Base-by-base conservation (phyloP, 345 rosid species). In the Geranium brycei region DNA sequence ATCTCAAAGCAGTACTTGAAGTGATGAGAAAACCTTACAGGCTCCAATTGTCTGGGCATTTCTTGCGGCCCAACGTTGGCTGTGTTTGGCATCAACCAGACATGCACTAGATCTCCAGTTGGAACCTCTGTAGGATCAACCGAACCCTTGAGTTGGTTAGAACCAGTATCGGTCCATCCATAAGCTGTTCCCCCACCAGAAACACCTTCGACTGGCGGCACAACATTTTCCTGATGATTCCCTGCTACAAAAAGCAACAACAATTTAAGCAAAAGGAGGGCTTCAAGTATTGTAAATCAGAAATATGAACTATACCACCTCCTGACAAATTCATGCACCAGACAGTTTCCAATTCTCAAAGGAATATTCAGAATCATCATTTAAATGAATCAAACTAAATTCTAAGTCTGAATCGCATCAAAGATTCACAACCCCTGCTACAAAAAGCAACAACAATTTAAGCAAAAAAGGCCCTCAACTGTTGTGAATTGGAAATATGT, bases 131-230 rank as follows among this genome's bases (percentile, higher is more conserved):
- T 10, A 0, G 91, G 95, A 68, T 89, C 83, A 6, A 78, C 71
- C 23, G 82, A 82, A 51, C 77, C 87, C 74, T 73, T 85, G 40
- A 77, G 77, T 4, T 71, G 63, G 57, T 64, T 75, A 31, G 83
- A 73, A 68, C 64, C 58, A 59, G 81, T 87, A 64, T 89, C 97
- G 65, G 69, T 81, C 90, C 96, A 92, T 63, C 98, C 98, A 71
- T 92, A 92, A 19, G 98, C 83, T 47, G 98, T 92, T 19, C 98
- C 97, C 75, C 98, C 98, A 51, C 98, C 98, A 57, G 98, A 91
- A 53, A 92, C 90, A n/a, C 98, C 98, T 82, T 92, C 96, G 32
- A 92, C 87, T 16, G 96, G 98, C 1, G 87, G 93, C 51, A 79
- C 82, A 69, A 17, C 69, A 23, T 47, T 51, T 19, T 79, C 86